Evolutionary conservation across 2,329 filamentous ascomycete genomes (phyloP), one percentile per base, ranked within the genome.

Genomic region (Aureobasidium leucospermi): DNA sequence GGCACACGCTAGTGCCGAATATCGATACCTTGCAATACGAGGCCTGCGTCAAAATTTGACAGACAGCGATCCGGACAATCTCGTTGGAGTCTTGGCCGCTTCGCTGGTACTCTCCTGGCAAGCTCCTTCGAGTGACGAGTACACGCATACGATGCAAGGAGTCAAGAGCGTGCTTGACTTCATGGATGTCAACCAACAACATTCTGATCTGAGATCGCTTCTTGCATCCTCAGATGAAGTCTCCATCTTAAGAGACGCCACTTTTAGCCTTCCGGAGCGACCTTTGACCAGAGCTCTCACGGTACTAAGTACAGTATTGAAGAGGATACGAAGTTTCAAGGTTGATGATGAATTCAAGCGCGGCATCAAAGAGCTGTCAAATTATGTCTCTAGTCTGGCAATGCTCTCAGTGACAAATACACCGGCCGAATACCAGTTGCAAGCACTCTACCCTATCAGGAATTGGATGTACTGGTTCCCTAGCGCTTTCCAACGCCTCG

Each of bases 91-190:
- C 9, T 19, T 55, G 51, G 39, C 39, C 36, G 51, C 51, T 8
- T 55, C 36, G 13, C 28, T 55, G n/a, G 15, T 55, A 34, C 39
- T 55, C 10, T 55, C 51, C 36, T 55, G 51, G 51, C 51, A 55
- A n/a, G 51, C 51, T 16, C 51, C 51, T 7, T 31, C 36, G 6
- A 55, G 51, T 10, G 36, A 39, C 29, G 51, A 55, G 39, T 55
- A 41, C 13, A 41, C 34, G 23, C 51, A 55, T 15, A 41, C 36
- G 4, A 55, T 55, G 51, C 36, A 55, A 41, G 51, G 51, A 11
- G 51, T 55, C 51, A 41, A 55, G 16, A 43, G 34, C 9, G 23
- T 55, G 2, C 51, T 55, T n/a, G 51, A 55, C 6, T 41, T 41
- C 7, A 55, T 55, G 51, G 23, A 55, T 43, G n/a, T 23, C 6